A percentile compares a stretch with the other conserved stretches of the same genome.
Evolutionary conservation across 164 flowering plant genomes (phyloP).

Genomic region (Umbellularia californica): DNA sequence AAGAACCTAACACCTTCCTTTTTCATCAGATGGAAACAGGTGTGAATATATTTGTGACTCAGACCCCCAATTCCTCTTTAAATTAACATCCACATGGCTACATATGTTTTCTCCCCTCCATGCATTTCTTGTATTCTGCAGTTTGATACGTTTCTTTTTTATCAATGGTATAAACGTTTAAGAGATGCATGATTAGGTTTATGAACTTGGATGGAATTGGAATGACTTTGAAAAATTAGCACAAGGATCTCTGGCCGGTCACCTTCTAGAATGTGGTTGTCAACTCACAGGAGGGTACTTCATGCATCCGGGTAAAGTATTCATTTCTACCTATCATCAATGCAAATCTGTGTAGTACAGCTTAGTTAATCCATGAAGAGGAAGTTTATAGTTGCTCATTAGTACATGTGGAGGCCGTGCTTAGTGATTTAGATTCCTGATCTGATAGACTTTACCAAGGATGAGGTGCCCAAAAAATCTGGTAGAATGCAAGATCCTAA

Average conservation of each 20-base stretch:
- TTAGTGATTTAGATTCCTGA: neutral
- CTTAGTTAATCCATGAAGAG: neutral
- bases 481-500: neutral
- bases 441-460: neutral
- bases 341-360: neutral
- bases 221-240: conserved; percentile 66
- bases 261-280: conserved; percentile 97
- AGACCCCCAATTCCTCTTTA: no score
- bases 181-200: conserved; percentile 37
- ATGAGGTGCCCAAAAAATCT: neutral
- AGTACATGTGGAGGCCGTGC: neutral
- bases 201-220: conserved; percentile 99
- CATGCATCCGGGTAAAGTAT: conserved; percentile 81
- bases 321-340: neutral
- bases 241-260: conserved; percentile 89
- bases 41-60: no score
- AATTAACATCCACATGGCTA: no score
- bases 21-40: no score
- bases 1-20: no score
- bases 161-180: neutral
- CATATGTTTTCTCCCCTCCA: neutral
- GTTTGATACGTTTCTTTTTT: neutral
- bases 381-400: neutral
- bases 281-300: conserved; percentile 98
- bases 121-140: neutral